Base-by-base conservation (phyloP, 495 filamentous ascomycete species). In the Aspergillus conjunctus region DNA sequence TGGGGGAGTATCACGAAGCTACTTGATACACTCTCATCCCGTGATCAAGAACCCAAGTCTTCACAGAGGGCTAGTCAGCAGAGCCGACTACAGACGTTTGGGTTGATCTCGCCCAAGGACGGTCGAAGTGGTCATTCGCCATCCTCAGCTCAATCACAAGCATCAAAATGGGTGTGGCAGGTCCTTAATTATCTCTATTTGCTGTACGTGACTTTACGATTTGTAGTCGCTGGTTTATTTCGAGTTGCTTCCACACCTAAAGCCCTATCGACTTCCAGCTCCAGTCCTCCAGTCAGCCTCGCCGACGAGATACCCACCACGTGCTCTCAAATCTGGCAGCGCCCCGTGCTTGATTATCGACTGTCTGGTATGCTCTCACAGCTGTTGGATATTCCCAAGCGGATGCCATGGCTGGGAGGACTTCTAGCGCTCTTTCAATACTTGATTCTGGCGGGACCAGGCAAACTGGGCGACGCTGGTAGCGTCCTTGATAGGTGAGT, bases 401-500 rank as follows among this genome's bases (percentile, higher is more conserved):
- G 90, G 72, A 93, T 95, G 90, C 92, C 92, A 37, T 97, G 92
- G 92, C 78, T 95, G 45, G 79, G 75, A 66, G 91, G 89, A 65
- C 70, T 83, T 55, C 66, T 92, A 37, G 85, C 88, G 53, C 81
- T 96, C 68, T 66, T 87, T 56, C 91, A 92, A 74, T 87, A 88
- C 79, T 79, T 83, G 60, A 79, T 85, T 66, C 70, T 93, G 66
- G 77, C 77, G 64, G 89, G 91, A 41, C 89, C 90, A 62, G 88
- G 91, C 66, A 80, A 76, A 73, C 71, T 96, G 39, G 91, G 89
- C 73, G 80, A 81, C 69, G 84, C 88, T 9, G 83, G 92, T 73
- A 87, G 91, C 57, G 81, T 86, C 65, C 78, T 96, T 73, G 91
- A 97, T 83, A 93, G 91, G 92, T 97, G 85, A 88, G 92, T 85